These are phyloP conservation scores for Penicillium subrubescens DNA, from an alignment of 495 filamentous ascomycete genomes.

Conservation along the genomic window DNA sequence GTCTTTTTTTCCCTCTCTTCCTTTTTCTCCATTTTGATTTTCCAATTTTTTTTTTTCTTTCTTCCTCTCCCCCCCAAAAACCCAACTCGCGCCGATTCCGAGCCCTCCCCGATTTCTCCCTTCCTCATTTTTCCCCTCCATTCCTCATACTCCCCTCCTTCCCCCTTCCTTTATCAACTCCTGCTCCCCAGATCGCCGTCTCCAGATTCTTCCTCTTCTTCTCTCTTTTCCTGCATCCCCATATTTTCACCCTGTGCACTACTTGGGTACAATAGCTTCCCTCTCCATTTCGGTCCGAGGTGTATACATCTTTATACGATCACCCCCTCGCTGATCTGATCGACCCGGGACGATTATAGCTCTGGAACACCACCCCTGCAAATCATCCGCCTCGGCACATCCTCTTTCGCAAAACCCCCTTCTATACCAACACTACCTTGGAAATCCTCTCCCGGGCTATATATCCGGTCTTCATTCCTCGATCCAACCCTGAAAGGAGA, in stretches of 20 bases:
- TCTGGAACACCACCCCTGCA: slow-evolving; percentile 24
- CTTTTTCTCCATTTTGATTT: slow-evolving; percentile 19
- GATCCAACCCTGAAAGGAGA: slow-evolving; percentile 6
- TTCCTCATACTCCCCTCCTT: slow-evolving; percentile 34
- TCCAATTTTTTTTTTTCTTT: slow-evolving; percentile 12
- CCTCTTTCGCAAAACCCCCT: slow-evolving; percentile 3
- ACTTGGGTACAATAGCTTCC: neutral
- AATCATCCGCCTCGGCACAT: slow-evolving; percentile 31
- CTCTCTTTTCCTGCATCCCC: slow-evolving; percentile 26
- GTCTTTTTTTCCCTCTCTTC: slow-evolving; percentile 18
- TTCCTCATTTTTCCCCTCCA: slow-evolving; percentile 46
- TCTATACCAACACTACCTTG: neutral
- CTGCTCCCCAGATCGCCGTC: slow-evolving; percentile 40
- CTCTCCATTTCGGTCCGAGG: slow-evolving; percentile 2
- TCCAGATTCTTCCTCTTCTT: slow-evolving; percentile 32
- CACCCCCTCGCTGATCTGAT: slow-evolving; percentile 34
- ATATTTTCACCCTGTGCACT: slow-evolving; percentile 18
- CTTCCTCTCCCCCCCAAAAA: slow-evolving; percentile 25
- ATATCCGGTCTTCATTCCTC: slow-evolving; percentile 22
- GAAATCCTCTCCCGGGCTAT: slow-evolving; percentile 12
- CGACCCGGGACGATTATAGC: slow-evolving; percentile 32
- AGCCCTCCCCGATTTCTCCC: slow-evolving; percentile 41
- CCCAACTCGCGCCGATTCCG: slow-evolving; percentile 30
- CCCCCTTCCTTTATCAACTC: slow-evolving; percentile 36
- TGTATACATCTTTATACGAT: neutral